Base-by-base conservation (phyloP, 257 asterid species). In the Fraxinus americana region DNA sequence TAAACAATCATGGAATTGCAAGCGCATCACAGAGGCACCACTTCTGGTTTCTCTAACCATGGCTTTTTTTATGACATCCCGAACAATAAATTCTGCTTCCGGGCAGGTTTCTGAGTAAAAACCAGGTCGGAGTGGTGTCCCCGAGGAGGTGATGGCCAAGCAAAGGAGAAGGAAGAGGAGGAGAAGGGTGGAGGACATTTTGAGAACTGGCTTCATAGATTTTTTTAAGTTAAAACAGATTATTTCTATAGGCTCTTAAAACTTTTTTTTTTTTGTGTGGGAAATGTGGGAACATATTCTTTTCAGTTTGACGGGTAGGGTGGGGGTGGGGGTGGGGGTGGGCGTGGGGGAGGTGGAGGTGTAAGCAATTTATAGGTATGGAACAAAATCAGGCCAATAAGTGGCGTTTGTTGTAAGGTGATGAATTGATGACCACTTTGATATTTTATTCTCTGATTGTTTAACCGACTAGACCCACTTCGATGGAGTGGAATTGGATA, bases 1-100 rank as follows among this genome's bases (percentile, higher is more conserved):
- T 5, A 95, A 85, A 86, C 99, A 95, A 75, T 95, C 99, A 73
- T 95, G 99, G 83, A 95, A 95, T 74, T 95, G 99, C 59, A 95
- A 79, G 27, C 99, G 95, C 99, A 95, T 93, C 27, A 93, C 97
- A 1, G 99, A 95, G 73, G 98, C 98, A 16, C 82, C 91, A 36
- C 84, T 87, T 75, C 99, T 83, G 2, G 85, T 77, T 48, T 95
- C 99, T 80, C 85, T 85, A 11, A 54, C 86, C 97, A 92, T 92
- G 82, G 96, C 89, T 72, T 79, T 71, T 72, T 69, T 43, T 75
- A 91, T 82, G 25, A 87, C 92, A 11, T 76, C 82, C 39, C 93
- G 90, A 63, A 88, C 98, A 12, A 92, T 77, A 72, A 1, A 1
- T 72, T 96, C 99, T 0, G 98, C 98, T 29, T 84, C 67, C 27